Percentiles rank a stretch among this genome's conserved stretches.
phyloP scores from a whole-genome alignment of 495 filamentous ascomycete genomes.

The Stereocaulon alpinum region DNA sequence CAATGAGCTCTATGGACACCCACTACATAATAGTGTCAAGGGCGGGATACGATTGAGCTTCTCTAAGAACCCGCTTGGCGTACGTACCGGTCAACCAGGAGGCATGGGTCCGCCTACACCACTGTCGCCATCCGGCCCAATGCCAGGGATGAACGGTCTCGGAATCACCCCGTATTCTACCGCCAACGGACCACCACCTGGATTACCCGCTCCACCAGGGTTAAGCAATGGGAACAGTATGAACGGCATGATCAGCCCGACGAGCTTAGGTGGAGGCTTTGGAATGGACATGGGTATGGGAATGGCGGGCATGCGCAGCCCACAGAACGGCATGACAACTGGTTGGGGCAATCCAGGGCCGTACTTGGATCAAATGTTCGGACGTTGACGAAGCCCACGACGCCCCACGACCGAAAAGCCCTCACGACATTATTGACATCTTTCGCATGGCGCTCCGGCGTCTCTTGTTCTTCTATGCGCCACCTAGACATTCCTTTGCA shows the following conservation, averaged over 20 bases:
- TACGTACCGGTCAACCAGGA: conserved; percentile 64
- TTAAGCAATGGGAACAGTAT: conserved; percentile 36
- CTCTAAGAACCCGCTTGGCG: conserved; percentile 94
- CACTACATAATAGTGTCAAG: conserved; percentile 85
- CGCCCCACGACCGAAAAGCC: not conserved
- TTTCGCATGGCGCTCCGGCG: conserved; percentile 18
- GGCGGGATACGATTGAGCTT: conserved; percentile 97
- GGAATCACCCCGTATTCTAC: conserved; percentile 58
- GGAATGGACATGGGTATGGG: conserved; percentile 15
- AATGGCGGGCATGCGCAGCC: conserved; percentile 16
- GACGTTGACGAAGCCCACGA: conserved; percentile 13
- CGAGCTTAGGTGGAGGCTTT: conserved; percentile 26
- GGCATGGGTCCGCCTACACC: conserved; percentile 41
- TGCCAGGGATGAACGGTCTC: conserved; percentile 40
- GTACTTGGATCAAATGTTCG: conserved; percentile 20
- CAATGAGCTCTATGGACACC: conserved; percentile 82
- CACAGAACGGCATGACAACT: conserved; percentile 9
- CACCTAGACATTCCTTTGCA: not conserved
- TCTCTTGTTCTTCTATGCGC: conserved; percentile 1
- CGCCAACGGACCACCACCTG: conserved; percentile 65
- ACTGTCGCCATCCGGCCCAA: conserved; percentile 38
- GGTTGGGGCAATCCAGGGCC: conserved; percentile 10
- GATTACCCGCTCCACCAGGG: conserved; percentile 59
- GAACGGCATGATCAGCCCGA: conserved; percentile 30
- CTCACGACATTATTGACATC: conserved; percentile 6